Evolutionary conservation across 2,329 filamentous ascomycete species (phyloP).

Genomic region (Phaeosphaeriaceae sp.): DNA sequence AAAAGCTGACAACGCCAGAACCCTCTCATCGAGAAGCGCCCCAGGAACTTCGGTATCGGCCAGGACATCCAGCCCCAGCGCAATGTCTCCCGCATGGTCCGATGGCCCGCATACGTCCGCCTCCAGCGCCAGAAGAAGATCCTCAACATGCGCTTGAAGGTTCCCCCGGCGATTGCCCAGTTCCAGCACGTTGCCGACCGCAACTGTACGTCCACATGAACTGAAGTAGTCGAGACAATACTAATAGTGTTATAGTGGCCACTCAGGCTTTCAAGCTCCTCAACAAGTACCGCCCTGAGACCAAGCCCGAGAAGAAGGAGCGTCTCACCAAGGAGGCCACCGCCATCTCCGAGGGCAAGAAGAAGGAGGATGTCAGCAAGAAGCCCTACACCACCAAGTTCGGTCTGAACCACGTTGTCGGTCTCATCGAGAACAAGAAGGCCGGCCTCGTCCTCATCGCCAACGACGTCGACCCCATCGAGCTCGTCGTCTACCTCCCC

Average conservation of each 20-base stretch:
- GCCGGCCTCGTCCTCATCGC: slow-evolving; percentile 96
- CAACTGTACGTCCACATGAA: slow-evolving; percentile 66
- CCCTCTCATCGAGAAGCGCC: slow-evolving; percentile 98
- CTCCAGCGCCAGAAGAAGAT: slow-evolving; percentile 96
- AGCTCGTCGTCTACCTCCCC: slow-evolving; percentile 98
- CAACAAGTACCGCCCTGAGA: slow-evolving; percentile 99
- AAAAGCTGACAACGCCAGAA: slow-evolving; percentile 67
- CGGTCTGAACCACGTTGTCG: slow-evolving; percentile 94
- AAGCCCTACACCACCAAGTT: slow-evolving; percentile 99
- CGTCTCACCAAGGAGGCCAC: slow-evolving; percentile 97
- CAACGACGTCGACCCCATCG: slow-evolving; percentile 99
- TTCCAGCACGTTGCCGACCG: slow-evolving; percentile 87
- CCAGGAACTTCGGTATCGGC: slow-evolving; percentile 97
- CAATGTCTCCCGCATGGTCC: slow-evolving; percentile 84
- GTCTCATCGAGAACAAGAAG: slow-evolving; percentile 85
- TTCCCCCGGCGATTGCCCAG: slow-evolving; percentile 94
- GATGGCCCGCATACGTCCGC: slow-evolving; percentile 95
- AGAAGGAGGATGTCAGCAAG: slow-evolving; percentile 99
- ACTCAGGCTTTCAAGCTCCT: slow-evolving; percentile 98
- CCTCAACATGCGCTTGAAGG: slow-evolving; percentile 97
- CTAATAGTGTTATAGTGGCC: slow-evolving; percentile 61
- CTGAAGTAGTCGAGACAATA: too few relatives aligned
- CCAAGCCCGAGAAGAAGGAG: slow-evolving; percentile 99
- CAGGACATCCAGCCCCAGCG: slow-evolving; percentile 83
- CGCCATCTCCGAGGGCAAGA: slow-evolving; percentile 98